Percentiles rank a stretch among this genome's conserved stretches.
Evolutionary conservation across 441 rosid genomes (phyloP).

Genomic region (Theobroma grandiflorum): DNA sequence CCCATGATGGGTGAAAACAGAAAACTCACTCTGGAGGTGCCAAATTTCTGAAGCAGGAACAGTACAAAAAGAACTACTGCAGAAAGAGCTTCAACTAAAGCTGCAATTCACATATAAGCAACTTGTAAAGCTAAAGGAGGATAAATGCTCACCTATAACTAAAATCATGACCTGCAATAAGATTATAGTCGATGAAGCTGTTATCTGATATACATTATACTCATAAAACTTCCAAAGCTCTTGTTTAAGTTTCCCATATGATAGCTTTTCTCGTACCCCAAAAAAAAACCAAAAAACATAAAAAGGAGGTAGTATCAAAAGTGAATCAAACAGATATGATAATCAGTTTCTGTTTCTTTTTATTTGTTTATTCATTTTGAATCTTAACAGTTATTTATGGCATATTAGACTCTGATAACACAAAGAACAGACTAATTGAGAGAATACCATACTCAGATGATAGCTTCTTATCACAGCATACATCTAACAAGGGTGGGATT

Average conservation of each 20-base stretch:
- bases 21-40: constrained; percentile 74
- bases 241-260: too few relatives aligned
- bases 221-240: background rate
- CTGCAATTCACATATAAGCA: constrained; percentile 41
- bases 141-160: constrained; percentile 38
- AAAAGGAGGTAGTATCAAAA: too few relatives aligned
- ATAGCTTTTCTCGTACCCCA: too few relatives aligned
- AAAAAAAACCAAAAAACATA: too few relatives aligned
- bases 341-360: too few relatives aligned
- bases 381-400: too few relatives aligned
- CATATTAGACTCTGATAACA: background rate
- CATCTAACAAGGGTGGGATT: background rate
- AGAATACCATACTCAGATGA: background rate
- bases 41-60: constrained; percentile 67
- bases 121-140: background rate
- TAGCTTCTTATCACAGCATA: too few relatives aligned
- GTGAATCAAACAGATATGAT: too few relatives aligned
- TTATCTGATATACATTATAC: background rate
- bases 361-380: too few relatives aligned
- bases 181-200: background rate
- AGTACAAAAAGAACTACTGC: constrained; percentile 57
- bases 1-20: constrained; percentile 77
- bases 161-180: background rate
- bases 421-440: background rate
- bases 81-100: constrained; percentile 64